Evolutionary conservation across 352 stramenopile species (phyloP).

Genomic region (Phytophthora cajani): DNA sequence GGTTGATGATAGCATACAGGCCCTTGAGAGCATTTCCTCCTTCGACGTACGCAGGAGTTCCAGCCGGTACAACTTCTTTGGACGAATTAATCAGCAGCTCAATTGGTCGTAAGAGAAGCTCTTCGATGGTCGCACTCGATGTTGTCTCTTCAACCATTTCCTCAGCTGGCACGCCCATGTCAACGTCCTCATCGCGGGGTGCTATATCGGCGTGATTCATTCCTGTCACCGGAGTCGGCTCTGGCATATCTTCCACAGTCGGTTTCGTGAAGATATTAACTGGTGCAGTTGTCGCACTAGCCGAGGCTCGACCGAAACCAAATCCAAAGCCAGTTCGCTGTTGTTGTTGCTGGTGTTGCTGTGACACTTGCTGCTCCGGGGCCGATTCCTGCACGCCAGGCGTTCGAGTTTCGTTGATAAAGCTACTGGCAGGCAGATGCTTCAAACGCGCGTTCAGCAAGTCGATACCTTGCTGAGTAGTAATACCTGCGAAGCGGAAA

Average conservation of each 20-base stretch:
- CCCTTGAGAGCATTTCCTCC: conserved; percentile 82
- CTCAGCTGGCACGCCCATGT: conserved; percentile 50
- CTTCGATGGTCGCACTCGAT: conserved; percentile 45
- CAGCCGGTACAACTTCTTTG: conserved; percentile 67
- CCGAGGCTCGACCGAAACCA: conserved; percentile 37
- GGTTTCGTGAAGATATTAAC: conserved; percentile 8
- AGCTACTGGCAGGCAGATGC: conserved; percentile 60
- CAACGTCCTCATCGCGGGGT: conserved; percentile 54
- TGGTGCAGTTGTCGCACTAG: conserved; percentile 10
- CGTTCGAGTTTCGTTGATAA: conserved; percentile 29
- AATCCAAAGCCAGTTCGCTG: conserved; percentile 37
- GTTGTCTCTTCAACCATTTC: conserved; percentile 21
- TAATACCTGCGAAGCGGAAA: conserved; percentile 76
- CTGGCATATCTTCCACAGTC: conserved; percentile 6
- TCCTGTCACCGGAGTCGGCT: conserved; percentile 36
- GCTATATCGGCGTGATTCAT: conserved; percentile 44
- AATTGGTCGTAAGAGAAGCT: conserved; percentile 71
- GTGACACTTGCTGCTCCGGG: conserved; percentile 12
- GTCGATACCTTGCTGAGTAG: conserved; percentile 83
- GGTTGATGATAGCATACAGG: conserved; percentile 79
- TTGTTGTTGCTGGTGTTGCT: conserved; percentile 30
- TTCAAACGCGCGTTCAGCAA: conserved; percentile 79
- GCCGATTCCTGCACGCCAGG: conserved; percentile 16
- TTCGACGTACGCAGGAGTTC: conserved; percentile 59
- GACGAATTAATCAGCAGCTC: conserved; percentile 66